Evolutionary conservation across 768 basidiomycete genomes (phyloP).

Genomic region (Rhodotorula graminis): DNA sequence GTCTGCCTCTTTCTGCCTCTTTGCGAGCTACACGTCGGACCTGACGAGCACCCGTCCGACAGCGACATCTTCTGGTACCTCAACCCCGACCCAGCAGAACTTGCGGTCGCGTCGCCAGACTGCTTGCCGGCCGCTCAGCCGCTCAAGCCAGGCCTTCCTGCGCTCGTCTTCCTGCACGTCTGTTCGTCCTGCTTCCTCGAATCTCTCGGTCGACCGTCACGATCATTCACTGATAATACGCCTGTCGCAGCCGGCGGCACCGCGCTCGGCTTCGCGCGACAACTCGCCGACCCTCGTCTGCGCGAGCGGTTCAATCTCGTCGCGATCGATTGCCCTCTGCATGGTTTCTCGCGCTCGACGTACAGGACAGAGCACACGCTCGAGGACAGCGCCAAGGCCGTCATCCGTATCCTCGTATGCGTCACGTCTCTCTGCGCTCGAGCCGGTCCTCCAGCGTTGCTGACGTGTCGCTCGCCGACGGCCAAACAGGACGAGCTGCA

Average conservation of each 20-base stretch:
- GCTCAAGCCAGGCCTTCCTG: slow-evolving; percentile 11
- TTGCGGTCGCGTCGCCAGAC: slow-evolving; percentile 6
- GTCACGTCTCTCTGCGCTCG: too few species aligned
- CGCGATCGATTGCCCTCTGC: slow-evolving; percentile 19
- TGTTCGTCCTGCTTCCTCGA: neutral
- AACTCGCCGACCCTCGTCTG: slow-evolving; percentile 16
- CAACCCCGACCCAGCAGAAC: slow-evolving; percentile 15
- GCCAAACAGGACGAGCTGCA: slow-evolving; percentile 16
- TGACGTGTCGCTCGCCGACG: too few species aligned
- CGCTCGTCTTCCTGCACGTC: slow-evolving; percentile 24
- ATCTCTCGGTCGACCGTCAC: too few species aligned
- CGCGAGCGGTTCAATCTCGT: slow-evolving; percentile 11
- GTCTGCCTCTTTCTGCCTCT: neutral
- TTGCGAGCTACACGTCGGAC: too few species aligned
- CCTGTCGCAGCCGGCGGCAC: neutral
- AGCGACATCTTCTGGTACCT: slow-evolving; percentile 17
- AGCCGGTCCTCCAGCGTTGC: too few species aligned
- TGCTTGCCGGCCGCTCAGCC: slow-evolving; percentile 6
- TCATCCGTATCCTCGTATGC: neutral
- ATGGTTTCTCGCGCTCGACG: slow-evolving; percentile 15
- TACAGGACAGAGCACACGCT: slow-evolving; percentile 15
- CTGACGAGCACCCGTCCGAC: too few species aligned
- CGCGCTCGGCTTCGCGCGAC: neutral
- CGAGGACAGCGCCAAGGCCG: slow-evolving; percentile 26
- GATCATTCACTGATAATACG: neutral